Evolutionary conservation across 2,329 filamentous ascomycete species (phyloP).

Genomic region (Chaetomiaceae sp.): DNA sequence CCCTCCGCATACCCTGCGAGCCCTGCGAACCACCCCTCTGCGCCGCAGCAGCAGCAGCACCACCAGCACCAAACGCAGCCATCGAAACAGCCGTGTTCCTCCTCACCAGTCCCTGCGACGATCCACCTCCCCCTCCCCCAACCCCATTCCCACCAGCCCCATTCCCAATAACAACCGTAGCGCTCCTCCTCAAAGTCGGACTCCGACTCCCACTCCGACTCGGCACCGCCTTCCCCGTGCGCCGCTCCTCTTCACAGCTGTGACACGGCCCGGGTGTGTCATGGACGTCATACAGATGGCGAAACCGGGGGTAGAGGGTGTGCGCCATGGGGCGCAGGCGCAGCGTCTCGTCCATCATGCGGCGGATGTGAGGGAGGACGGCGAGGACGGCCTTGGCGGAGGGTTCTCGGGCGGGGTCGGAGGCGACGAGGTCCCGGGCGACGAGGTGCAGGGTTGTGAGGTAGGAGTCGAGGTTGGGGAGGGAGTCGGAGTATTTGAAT

Average conservation of each 20-base stretch:
- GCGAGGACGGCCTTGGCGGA: conserved; percentile 20
- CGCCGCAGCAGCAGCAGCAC: not conserved
- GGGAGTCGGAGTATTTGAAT: conserved; percentile 25
- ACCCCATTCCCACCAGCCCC: too few species aligned
- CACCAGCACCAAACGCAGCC: not conserved
- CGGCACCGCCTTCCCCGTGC: conserved; percentile 10
- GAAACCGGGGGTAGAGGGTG: conserved; percentile 25
- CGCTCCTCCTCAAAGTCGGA: too few species aligned
- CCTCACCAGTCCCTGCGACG: conserved; percentile 1
- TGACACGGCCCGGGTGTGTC: conserved; percentile 18
- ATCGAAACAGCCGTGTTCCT: not conserved
- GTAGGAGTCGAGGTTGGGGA: conserved; percentile 22
- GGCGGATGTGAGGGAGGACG: conserved; percentile 20
- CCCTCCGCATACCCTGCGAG: not conserved
- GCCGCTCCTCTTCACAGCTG: conserved; percentile 24
- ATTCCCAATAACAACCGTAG: not conserved
- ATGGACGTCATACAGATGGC: conserved; percentile 23
- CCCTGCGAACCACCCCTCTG: too few species aligned
- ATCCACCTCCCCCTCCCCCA: not conserved
- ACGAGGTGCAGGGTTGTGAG: conserved; percentile 12
- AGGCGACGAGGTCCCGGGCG: not conserved
- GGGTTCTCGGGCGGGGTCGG: not conserved
- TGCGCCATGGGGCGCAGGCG: conserved; percentile 21
- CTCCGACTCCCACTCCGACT: conserved; percentile 1
- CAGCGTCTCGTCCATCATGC: conserved; percentile 25